Evolutionary conservation across 2,329 filamentous ascomycete species (phyloP), one percentile per base, ranked within the genome.

Genomic region (Trichoderma sp.): DNA sequence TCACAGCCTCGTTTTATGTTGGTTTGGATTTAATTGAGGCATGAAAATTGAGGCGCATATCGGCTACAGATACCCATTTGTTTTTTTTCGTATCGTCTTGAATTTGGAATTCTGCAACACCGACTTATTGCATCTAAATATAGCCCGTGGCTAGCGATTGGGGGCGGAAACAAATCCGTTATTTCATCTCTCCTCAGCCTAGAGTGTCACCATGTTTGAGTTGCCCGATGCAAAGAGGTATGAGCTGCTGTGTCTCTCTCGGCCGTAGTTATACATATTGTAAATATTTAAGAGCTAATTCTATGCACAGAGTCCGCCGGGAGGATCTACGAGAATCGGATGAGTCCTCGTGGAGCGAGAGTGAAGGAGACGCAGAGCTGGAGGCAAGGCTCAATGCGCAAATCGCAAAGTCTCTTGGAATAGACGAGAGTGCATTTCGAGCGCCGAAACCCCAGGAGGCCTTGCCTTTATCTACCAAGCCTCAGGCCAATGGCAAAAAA

Each of bases 221-320:
- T 65, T 85, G 9, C 83, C 84, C 37, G 79, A 84, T 67, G 83
- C 84, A 57, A 86, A 86, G 74, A 80, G 83, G 84, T 86, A 64
- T 50, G 59, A 32, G 25, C 8, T 56, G 19, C 45, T 4, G 7
- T 59, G 9, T 13, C 10, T 17, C 37, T 37, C 10, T 35, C 5
- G 5, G 27, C 12, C 5, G 19, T 13, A 27, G 25, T 32, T n/a
- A 9, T 37, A 4, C 2, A 12, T 13, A 13, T 67, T n/a, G 25
- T 35, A 50, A 42, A 60, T 19, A 35, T 35, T 1, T 8, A 10
- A 42, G 17, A 5, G 27, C 25, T 67, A 48, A 67, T 34, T 22
- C 13, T 25, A 13, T 35, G 9, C 17, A 10, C 65, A 87, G 87
- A 70, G 83, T 89, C 64, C 83, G 86, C 34, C 82, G 87, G 65